Evolutionary conservation across 768 basidiomycete genomes (phyloP), one percentile per base, ranked within the genome.

Genomic region (Trametes cingulata): DNA sequence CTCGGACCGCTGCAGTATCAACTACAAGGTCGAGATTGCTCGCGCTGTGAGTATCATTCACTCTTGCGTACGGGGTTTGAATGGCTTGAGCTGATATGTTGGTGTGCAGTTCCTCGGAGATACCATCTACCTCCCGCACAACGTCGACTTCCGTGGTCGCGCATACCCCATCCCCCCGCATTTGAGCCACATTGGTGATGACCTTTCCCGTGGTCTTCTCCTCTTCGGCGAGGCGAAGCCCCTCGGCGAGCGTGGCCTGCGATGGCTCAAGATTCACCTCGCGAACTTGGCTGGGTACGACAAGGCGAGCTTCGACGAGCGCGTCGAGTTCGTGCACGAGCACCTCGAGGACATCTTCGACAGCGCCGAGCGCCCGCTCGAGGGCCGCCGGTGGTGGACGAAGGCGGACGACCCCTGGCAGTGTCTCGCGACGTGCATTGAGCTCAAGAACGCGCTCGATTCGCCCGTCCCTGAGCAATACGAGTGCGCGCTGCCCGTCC

Each of bases 351-450:
- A 93, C 22, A 82, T 98, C 54, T 86, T 83, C 58, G 94, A 98
- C 67, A 88, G 86, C 56, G 96, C 91, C 0, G 82, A 84, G 61
- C 82, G 88, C 15, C 95, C 97, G 19, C 74, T 97, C 22, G 82
- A 82, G 87, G 94, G 91, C 22, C 70, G 75, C 6, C 78, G 83
- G 50, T 98, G 95, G 96, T 99, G 96, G 96, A 73, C 81, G 42
- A 77, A 84, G 56, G 95, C 94, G 0, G 95, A 96, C 69, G 95
- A 98, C 69, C 95, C 95, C 8, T 98, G 96, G 95, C 96, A 98
- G 73, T 95, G 90, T 71, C 88, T 98, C 37, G 91, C 96, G 17
- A 85, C 91, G 1, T 98, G 95, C 76, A 85, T 88, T 72, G 97
- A 99, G 69, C 79, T 98, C n/a, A 81, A 81, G 46, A 81, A 80